Conservation (phyloP, 2,329 filamentous ascomycete species). For the Fusarium tricinctum region DNA sequence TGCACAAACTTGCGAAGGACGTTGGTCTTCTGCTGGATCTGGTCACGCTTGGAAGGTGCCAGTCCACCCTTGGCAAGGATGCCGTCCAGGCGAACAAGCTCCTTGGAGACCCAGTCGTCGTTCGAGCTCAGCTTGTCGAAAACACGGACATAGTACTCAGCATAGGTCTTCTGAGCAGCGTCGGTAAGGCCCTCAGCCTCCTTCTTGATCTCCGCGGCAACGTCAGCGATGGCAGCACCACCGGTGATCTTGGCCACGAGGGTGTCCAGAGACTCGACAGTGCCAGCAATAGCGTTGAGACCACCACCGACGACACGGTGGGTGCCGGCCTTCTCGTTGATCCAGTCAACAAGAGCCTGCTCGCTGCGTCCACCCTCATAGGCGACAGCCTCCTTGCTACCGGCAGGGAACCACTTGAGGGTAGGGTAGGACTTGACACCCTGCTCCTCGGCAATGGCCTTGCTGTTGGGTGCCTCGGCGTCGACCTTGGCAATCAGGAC, state of each 20-base stretch:
- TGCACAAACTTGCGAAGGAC: conserved; percentile 83
- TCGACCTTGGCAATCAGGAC: conserved; percentile 96
- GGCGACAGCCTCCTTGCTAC: conserved; percentile 76
- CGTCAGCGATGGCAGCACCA: conserved; percentile 71
- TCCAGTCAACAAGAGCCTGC: conserved; percentile 79
- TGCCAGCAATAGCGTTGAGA: conserved; percentile 84
- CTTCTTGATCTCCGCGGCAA: conserved; percentile 79
- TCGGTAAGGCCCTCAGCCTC: conserved; percentile 75
- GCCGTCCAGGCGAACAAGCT: conserved; percentile 82
- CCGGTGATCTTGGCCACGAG: conserved; percentile 81
- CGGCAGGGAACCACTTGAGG: conserved; percentile 96
- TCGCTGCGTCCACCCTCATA: conserved; percentile 86
- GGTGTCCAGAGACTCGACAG: conserved; percentile 81
- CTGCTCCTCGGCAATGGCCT: conserved; percentile 80
- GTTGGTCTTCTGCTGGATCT: conserved; percentile 88
- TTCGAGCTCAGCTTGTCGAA: conserved; percentile 86
- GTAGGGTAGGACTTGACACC: conserved; percentile 91
- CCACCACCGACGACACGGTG: conserved; percentile 86
- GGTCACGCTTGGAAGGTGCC: conserved; percentile 87
- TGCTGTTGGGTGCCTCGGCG: conserved; percentile 88
- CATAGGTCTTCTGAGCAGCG: conserved; percentile 78
- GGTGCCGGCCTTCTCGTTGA: conserved; percentile 92
- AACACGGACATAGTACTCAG: conserved; percentile 93
- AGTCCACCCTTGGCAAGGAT: conserved; percentile 89
- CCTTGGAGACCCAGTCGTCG: conserved; percentile 85